Conservation (phyloP, 305 asterid species). For the Solanum hybrid region DNA sequence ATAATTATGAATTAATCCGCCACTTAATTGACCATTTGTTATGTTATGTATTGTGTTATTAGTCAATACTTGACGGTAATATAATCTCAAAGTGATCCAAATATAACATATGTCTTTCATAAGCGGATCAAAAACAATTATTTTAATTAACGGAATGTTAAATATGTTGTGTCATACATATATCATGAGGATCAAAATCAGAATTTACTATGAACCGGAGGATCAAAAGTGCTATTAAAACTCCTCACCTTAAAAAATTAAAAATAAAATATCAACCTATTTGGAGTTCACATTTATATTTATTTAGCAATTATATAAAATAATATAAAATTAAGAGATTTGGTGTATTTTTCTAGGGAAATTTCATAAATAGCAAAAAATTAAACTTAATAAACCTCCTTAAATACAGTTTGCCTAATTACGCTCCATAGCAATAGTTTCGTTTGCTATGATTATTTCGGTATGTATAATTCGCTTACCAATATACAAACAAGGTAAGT, state of each 20-base stretch:
- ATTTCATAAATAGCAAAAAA: not conserved
- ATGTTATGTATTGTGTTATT: not conserved
- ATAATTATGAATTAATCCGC: not conserved
- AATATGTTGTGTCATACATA: not conserved
- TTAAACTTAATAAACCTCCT: not conserved
- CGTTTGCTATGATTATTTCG: too few relatives aligned
- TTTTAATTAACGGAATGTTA: not conserved
- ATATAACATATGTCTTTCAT: not conserved
- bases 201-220: not conserved
- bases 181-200: not conserved
- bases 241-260: not conserved
- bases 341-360: not conserved
- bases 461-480: not conserved
- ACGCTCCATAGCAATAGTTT: not conserved
- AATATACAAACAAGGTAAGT: too few relatives aligned
- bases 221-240: not conserved
- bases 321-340: not conserved
- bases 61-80: not conserved
- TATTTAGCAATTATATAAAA: not conserved
- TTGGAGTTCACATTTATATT: not conserved
- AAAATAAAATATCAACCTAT: not conserved
- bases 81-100: not conserved
- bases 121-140: not conserved
- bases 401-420: not conserved
- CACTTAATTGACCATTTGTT: not conserved